Evolutionary conservation across 768 basidiomycete species (phyloP), one percentile per base, ranked within the genome.

Genomic region (Leucocoprinus birnbaumii): DNA sequence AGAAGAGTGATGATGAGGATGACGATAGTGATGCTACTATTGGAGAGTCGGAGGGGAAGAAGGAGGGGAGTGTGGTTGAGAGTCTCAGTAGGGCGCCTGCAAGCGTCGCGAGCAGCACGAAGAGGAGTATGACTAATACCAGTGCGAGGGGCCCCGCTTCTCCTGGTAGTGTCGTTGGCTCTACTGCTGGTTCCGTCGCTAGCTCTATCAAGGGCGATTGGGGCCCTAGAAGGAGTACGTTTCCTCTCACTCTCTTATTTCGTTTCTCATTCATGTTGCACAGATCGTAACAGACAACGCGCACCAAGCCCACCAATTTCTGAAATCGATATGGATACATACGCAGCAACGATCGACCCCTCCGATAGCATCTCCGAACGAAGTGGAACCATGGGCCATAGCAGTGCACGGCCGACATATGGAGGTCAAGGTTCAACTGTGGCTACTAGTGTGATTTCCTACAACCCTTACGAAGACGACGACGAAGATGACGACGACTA

Each of bases 211-310:
- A 26, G 18, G 53, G 53, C 3, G 22, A 54, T 40, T 54, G 53
- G 53, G 53, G 53, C n/a, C 53, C 53, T 9, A 38, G 16, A 35
- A 54, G 27, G 44, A 19, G 53, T 54, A 47, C 22, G 31, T 19
- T 31, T 31, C 11, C 31, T 31, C 11, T n/a, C n/a, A 48, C 10
- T 3, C 9, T 48, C 47, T 31, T 48, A 6, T n/a, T 26, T 9
- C 21, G 34, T 16, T 19, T n/a, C n/a, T n/a, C n/a, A n/a, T n/a
- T n/a, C n/a, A n/a, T n/a, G n/a, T n/a, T n/a, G n/a, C n/a, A n/a
- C n/a, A n/a, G n/a, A n/a, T n/a, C n/a, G n/a, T n/a, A n/a, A n/a
- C n/a, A n/a, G n/a, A n/a, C n/a, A n/a, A 16, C 38, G 37, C 10
- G 10, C 14, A 16, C 24, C n/a, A n/a, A n/a, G n/a, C n/a, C n/a